Conservation (phyloP, 768 basidiomycete species). For the Leucocoprinus birnbaumii region DNA sequence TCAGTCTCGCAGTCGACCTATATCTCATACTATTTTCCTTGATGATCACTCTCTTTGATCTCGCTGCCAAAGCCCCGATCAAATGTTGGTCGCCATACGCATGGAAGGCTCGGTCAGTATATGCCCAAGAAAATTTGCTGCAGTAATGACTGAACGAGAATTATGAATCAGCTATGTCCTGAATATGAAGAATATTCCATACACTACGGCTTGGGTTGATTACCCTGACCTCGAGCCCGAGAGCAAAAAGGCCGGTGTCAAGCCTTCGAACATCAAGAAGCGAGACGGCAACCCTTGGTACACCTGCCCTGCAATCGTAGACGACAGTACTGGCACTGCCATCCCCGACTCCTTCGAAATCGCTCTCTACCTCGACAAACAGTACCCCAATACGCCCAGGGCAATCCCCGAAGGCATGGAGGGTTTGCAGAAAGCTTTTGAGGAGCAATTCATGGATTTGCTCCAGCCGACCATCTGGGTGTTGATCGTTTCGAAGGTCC, state of each 20-base stretch:
- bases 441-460: background rate
- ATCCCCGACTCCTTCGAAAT: slow-evolving; percentile 40
- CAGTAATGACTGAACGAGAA: background rate
- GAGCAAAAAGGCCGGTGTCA: slow-evolving; percentile 1
- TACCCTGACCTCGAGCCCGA: slow-evolving; percentile 7
- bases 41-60: slow-evolving; percentile 16
- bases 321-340: slow-evolving; percentile 32
- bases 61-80: background rate
- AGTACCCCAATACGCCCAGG: slow-evolving; percentile 31
- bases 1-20: background rate
- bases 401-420: slow-evolving; percentile 17
- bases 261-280: background rate
- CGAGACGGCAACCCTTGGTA: slow-evolving; percentile 5
- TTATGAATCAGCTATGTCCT: slow-evolving; percentile 1
- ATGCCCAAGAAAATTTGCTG: too few relatives aligned
- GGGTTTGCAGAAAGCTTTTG: slow-evolving; percentile 3
- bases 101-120: slow-evolving; percentile 11
- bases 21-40: background rate
- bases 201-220: slow-evolving; percentile 11
- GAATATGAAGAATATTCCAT: slow-evolving; percentile 12
- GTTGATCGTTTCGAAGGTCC: background rate
- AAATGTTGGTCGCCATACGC: slow-evolving; percentile 8
- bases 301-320: slow-evolving; percentile 21
- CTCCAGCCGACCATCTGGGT: background rate
- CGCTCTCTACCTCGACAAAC: slow-evolving; percentile 42